Conservation (phyloP, 331 rosid species). For the Stylosanthes scabra region DNA sequence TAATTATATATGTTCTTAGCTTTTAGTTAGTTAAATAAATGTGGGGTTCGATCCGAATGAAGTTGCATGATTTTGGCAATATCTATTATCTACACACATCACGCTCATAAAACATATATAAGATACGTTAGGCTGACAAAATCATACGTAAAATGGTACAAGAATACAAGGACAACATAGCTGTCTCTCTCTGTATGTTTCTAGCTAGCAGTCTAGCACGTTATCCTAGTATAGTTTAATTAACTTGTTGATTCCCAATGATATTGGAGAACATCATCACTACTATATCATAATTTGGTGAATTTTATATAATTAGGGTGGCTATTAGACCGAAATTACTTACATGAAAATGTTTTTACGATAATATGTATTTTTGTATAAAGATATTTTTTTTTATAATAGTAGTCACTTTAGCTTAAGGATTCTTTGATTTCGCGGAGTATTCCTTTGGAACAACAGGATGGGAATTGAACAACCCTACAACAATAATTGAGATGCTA, state of each 20-base stretch:
- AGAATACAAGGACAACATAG: neutral
- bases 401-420: no score
- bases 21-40: neutral
- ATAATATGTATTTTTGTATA: no score
- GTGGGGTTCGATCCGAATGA: conserved; percentile 13
- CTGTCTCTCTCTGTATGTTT: conserved; percentile 9
- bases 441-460: neutral
- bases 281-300: no score
- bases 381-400: no score
- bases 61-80: neutral
- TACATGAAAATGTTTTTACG: no score
- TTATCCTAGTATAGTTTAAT: no score
- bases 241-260: no score
- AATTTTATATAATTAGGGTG: no score
- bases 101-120: neutral
- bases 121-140: conserved; percentile 28
- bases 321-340: no score
- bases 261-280: no score
- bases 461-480: neutral
- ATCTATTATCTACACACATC: neutral
- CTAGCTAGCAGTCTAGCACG: no score
- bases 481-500: conserved; percentile 20
- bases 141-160: conserved; percentile 19
- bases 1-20: neutral
- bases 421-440: neutral